Percentiles rank a stretch among this genome's conserved stretches.
Conservation (phyloP, 148 eudicot species). For the Rhododendron simsii region DNA sequence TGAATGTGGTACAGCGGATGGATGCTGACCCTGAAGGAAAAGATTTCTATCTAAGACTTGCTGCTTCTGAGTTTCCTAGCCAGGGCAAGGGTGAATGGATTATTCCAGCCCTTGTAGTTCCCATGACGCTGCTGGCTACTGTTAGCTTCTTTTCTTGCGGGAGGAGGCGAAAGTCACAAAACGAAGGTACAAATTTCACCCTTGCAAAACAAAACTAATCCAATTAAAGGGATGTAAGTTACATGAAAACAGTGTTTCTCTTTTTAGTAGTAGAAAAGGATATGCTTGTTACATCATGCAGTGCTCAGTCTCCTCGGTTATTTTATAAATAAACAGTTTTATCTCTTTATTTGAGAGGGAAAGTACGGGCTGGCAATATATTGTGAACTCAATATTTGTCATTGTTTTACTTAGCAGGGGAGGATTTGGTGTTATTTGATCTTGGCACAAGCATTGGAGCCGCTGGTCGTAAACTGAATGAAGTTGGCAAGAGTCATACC, state of each 20-base stretch:
- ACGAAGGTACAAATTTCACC: background rate
- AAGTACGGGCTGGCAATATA: background rate
- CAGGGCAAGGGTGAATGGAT: background rate
- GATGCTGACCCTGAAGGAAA: conserved; percentile 23
- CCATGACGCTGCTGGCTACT: background rate
- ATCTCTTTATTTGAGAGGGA: background rate
- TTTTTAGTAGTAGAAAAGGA: background rate
- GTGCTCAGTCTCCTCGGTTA: background rate
- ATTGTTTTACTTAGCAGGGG: no score
- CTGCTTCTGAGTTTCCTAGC: conserved; percentile 27
- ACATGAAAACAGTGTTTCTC: background rate
- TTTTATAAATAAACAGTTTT: background rate
- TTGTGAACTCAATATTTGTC: background rate
- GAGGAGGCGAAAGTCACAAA: background rate
- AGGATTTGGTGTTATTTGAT: no score
- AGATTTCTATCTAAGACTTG: conserved; percentile 25
- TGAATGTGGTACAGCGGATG: conserved; percentile 24
- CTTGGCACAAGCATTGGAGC: no score
- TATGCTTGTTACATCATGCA: background rate
- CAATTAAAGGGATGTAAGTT: background rate
- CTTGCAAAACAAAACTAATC: background rate
- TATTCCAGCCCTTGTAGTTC: background rate
- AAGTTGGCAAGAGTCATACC: background rate
- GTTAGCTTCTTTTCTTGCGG: background rate
- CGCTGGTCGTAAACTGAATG: no score